A percentile compares a stretch with the other conserved stretches of the same genome.
phyloP scores from a whole-genome alignment of 805 yeast genomes.

The Candida caryicola region DNA sequence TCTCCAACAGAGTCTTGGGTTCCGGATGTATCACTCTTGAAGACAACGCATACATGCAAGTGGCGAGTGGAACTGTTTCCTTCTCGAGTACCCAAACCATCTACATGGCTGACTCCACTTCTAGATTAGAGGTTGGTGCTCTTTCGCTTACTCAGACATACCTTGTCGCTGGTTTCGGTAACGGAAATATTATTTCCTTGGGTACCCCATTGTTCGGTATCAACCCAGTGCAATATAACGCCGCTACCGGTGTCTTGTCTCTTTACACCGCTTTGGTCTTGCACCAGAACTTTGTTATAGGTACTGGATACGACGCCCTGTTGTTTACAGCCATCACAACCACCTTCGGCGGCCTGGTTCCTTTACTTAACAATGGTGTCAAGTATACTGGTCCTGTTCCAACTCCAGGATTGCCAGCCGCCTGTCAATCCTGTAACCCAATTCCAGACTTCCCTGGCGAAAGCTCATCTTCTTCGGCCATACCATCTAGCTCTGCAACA shows the following conservation, averaged over 20 bases:
- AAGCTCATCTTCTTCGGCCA: constrained; percentile 1
- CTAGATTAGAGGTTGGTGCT: constrained; percentile 15
- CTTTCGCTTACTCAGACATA: constrained; percentile 16
- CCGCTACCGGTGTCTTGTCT: constrained; percentile 21
- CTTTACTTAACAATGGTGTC: neutral
- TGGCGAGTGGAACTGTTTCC: constrained; percentile 5
- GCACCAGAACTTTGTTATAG: constrained; percentile 10
- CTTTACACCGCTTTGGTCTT: constrained; percentile 6
- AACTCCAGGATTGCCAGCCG: constrained; percentile 4
- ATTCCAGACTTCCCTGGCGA: constrained; percentile 1
- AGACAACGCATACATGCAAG: constrained; percentile 8
- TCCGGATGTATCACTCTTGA: constrained; percentile 26
- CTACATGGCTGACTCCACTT: constrained; percentile 7
- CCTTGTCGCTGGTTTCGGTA: constrained; percentile 27
- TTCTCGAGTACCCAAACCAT: constrained; percentile 11
- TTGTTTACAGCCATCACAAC: neutral
- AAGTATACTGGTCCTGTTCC: constrained; percentile 12
- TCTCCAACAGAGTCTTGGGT: constrained; percentile 21
- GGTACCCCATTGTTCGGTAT: constrained; percentile 8
- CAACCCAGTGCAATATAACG: constrained; percentile 6
- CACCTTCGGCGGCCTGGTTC: constrained; percentile 1
- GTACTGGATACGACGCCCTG: constrained; percentile 2
- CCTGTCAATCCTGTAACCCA: constrained; percentile 7
- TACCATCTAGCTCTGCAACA: constrained; percentile 1
- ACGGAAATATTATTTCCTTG: constrained; percentile 26